These are phyloP conservation scores for Rutidosis leptorrhynchoides DNA, from an alignment of 129 eudicot species.

Conservation along the genomic window DNA sequence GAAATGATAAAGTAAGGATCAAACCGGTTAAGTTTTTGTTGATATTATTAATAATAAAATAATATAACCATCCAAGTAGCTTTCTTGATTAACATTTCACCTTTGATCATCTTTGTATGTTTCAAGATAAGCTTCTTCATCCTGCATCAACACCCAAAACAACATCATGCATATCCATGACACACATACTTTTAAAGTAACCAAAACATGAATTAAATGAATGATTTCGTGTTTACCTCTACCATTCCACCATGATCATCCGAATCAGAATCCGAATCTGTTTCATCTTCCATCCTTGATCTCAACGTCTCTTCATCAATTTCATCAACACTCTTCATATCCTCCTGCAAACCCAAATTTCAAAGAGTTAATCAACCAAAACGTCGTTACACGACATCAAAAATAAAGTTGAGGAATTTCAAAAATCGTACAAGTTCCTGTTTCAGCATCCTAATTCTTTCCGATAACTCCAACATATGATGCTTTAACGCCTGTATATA, in stretches of 20 bases:
- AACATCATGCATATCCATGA: neutral
- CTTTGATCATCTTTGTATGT: slow-evolving; percentile 39
- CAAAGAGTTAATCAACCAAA: neutral
- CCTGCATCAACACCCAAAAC: slow-evolving; percentile 26
- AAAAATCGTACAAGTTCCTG: slow-evolving; percentile 59
- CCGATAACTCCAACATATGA: slow-evolving; percentile 63
- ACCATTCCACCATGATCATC: slow-evolving; percentile 35
- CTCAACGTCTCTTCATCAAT: slow-evolving; percentile 52
- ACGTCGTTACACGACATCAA: neutral
- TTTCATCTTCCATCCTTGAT: slow-evolving; percentile 50
- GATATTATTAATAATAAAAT: too few relatives aligned
- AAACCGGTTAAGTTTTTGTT: neutral
- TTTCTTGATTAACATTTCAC: slow-evolving; percentile 12
- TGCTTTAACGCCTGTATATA: slow-evolving; percentile 71
- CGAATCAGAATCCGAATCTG: slow-evolving; percentile 36
- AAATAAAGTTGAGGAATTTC: neutral
- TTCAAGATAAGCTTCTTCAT: slow-evolving; percentile 63
- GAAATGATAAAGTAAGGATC: neutral
- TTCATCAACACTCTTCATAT: slow-evolving; percentile 48
- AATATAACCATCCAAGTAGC: neutral
- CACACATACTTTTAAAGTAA: neutral
- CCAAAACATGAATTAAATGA: neutral
- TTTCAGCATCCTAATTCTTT: slow-evolving; percentile 60
- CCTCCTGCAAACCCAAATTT: slow-evolving; percentile 49
- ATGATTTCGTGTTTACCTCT: slow-evolving; percentile 35